Percentiles rank a stretch among this genome's conserved stretches.
phyloP scores from a whole-genome alignment of 805 yeast species.

The Kuraishia floccosa region DNA sequence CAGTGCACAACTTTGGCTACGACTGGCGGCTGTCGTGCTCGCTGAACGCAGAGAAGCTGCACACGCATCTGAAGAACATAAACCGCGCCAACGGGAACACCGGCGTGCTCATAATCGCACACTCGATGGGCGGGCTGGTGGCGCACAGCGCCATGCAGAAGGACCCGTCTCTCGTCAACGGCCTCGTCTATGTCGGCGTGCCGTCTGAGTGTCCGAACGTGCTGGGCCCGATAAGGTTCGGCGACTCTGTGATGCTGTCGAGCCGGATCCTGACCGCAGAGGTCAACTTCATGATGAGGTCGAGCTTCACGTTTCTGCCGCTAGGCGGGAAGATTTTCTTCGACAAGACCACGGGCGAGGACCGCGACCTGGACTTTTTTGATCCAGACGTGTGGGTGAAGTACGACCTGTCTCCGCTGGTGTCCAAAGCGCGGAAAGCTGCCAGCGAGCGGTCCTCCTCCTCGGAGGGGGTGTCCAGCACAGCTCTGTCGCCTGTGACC shows the following conservation, averaged over 20 bases:
- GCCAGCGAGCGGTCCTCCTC: slow-evolving; percentile 3
- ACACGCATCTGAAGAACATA: slow-evolving; percentile 31
- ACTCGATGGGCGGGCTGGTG: slow-evolving; percentile 90
- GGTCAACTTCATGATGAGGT: slow-evolving; percentile 81
- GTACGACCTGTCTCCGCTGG: slow-evolving; percentile 67
- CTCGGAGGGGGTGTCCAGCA: background rate
- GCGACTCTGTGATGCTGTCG: slow-evolving; percentile 69
- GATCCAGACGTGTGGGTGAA: slow-evolving; percentile 75
- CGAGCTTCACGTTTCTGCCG: slow-evolving; percentile 73
- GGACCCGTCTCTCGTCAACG: slow-evolving; percentile 59
- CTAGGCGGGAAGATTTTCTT: slow-evolving; percentile 63
- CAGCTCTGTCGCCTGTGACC: background rate
- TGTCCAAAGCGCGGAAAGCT: slow-evolving; percentile 25
- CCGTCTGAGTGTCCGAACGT: slow-evolving; percentile 82
- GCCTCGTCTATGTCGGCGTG: slow-evolving; percentile 70
- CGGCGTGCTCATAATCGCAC: slow-evolving; percentile 68
- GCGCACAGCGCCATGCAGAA: slow-evolving; percentile 70
- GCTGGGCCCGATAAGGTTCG: slow-evolving; percentile 74
- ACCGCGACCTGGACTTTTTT: slow-evolving; percentile 61
- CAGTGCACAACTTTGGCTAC: slow-evolving; percentile 72
- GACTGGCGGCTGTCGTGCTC: slow-evolving; percentile 83
- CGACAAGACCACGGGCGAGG: slow-evolving; percentile 45
- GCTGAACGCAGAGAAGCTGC: slow-evolving; percentile 38
- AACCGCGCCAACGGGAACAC: slow-evolving; percentile 32
- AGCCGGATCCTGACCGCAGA: slow-evolving; percentile 69